Evolutionary conservation across 2,329 filamentous ascomycete species (phyloP).

Genomic region (Metarhizium guizhouense): DNA sequence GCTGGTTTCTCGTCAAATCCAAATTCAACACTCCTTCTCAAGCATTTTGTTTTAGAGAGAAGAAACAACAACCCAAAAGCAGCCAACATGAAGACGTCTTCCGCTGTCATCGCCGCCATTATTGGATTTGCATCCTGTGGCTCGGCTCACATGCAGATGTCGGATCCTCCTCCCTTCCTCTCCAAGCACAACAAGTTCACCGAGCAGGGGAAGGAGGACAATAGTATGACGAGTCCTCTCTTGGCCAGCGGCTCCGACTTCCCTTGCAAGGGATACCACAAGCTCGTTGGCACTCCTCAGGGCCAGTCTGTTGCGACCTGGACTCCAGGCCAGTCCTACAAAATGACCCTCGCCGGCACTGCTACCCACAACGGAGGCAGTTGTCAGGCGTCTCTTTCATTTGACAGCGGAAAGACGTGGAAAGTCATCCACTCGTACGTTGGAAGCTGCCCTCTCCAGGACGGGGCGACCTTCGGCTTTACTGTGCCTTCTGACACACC

Average conservation of each 20-base stretch:
- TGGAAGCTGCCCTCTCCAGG: constrained; percentile 39
- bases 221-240: constrained; percentile 64
- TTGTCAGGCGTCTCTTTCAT: constrained; percentile 68
- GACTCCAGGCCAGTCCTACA: constrained; percentile 50
- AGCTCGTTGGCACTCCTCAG: constrained; percentile 35
- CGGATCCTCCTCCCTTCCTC: constrained; percentile 39
- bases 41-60: neutral
- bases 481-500: constrained; percentile 55
- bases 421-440: constrained; percentile 54
- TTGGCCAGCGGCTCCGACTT: constrained; percentile 52
- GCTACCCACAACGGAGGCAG: constrained; percentile 61
- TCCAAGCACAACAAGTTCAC: constrained; percentile 43
- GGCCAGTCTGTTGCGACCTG: constrained; percentile 52
- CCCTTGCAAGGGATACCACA: constrained; percentile 63
- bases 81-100: constrained; percentile 29
- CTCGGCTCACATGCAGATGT: constrained; percentile 49
- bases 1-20: neutral
- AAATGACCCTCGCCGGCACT: constrained; percentile 54
- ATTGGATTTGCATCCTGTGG: constrained; percentile 33
- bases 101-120: constrained; percentile 28
- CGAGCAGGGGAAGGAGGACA: constrained; percentile 43
- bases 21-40: neutral
- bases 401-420: constrained; percentile 62
- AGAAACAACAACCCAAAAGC: neutral
- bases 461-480: constrained; percentile 51